Percentiles rank a stretch among this genome's conserved stretches.
phyloP scores from a whole-genome alignment of 1,139 yeast species.

The Magnusiomyces ingens region DNA sequence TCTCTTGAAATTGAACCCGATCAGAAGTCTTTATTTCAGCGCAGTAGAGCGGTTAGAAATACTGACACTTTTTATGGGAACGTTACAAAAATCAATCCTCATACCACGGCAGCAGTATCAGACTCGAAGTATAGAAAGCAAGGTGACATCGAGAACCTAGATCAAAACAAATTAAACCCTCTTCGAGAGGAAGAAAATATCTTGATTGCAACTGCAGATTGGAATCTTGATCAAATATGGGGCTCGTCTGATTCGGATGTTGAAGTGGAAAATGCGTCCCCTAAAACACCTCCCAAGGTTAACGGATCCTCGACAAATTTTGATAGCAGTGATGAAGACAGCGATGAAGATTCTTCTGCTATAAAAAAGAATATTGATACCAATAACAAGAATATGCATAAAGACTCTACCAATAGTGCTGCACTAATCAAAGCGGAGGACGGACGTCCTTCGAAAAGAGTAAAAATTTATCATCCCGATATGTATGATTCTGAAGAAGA shows the following conservation, averaged over 20 bases:
- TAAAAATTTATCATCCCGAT: slow-evolving; percentile 16
- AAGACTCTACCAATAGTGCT: not conserved
- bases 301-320: slow-evolving; percentile 1
- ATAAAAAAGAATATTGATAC: not conserved
- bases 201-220: slow-evolving; percentile 69
- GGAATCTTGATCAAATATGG: slow-evolving; percentile 68
- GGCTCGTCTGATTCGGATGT: slow-evolving; percentile 34
- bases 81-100: slow-evolving; percentile 11
- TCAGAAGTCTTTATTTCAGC: slow-evolving; percentile 27
- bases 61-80: slow-evolving; percentile 1
- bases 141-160: slow-evolving; percentile 14
- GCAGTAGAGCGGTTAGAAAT: not conserved
- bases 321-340: slow-evolving; percentile 17
- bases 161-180: slow-evolving; percentile 17
- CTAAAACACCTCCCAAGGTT: not conserved
- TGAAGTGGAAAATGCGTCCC: slow-evolving; percentile 6
- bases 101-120: slow-evolving; percentile 15
- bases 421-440: not conserved
- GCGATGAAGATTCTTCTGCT: slow-evolving; percentile 16
- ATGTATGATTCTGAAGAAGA: slow-evolving; percentile 51
- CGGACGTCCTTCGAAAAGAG: slow-evolving; percentile 2
- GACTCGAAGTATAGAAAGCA: slow-evolving; percentile 14
- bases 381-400: not conserved
- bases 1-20: slow-evolving; percentile 40
- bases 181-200: slow-evolving; percentile 45